Base-by-base conservation (phyloP, 2,329 filamentous ascomycete species). In the Colletotrichum musicola region DNA sequence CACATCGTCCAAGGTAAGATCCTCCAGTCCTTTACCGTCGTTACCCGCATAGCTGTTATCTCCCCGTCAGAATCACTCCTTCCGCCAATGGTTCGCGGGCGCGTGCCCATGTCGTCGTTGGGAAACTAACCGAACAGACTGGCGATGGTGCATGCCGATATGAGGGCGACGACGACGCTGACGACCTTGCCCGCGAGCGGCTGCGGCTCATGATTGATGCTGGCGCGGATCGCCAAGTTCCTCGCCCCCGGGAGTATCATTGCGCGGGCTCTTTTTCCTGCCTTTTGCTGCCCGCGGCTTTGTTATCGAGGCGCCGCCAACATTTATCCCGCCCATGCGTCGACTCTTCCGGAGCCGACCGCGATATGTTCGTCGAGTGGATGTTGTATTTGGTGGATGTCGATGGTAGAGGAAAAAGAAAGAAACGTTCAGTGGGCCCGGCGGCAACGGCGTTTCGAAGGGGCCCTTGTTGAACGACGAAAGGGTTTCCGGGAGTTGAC, bases 1-100 rank as follows among this genome's bases (percentile, higher is more conserved):
- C 65, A 68, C 60, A 68, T 64, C 12, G 65, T 68, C 53, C 54
- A 68, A 10, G 65, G 65, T 1, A 68, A 22, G 27, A 54, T 47
- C 30, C 47, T 68, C 65, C 65, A 68, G 18, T 68, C 65, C 14
- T 59, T 68, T 1, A 64, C 61, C 20, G 65, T 59, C 5, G 49
- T 14, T 6, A 51, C 56, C 47, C 65, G 54, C 20, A 68, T 27
- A 12, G 56, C 65, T 68, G 10, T 38, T 12, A 2, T 2, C 7
- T 6, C 6, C 6, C 7, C 0, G 18, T 64, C 14, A 59, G 54
- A 16, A 18, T 0, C 4, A 3, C 27, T 38, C n/a, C 4, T 22
- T 5, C 14, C 4, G 4, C 49, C 9, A 51, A 3, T 5, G 16
- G 9, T 22, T 10, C n/a, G 20, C 14, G 13, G 0, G 14, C n/a